Evolutionary conservation across 2,329 filamentous ascomycete species (phyloP).

Genomic region (Cladophialophora carrionii): DNA sequence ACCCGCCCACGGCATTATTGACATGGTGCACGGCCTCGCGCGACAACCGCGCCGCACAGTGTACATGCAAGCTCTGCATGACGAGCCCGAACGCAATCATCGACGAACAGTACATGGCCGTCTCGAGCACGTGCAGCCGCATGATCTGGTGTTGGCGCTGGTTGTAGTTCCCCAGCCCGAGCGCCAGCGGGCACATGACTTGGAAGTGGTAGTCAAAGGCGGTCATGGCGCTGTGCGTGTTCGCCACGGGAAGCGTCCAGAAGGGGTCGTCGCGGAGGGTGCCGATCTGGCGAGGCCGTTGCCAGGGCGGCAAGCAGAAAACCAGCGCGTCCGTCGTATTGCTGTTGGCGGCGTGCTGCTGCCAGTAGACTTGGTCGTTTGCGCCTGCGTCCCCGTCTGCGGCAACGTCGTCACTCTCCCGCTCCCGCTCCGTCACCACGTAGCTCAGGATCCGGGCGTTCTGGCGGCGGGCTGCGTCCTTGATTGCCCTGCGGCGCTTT

Average conservation of each 20-base stretch:
- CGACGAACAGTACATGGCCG: slow-evolving; percentile 20
- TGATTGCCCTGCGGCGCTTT: background rate
- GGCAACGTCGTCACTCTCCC: background rate
- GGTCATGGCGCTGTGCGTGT: slow-evolving; percentile 11
- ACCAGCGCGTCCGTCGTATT: background rate
- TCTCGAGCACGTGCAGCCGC: slow-evolving; percentile 16
- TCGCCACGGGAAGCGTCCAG: slow-evolving; percentile 20
- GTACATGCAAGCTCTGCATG: slow-evolving; percentile 14
- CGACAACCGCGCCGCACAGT: slow-evolving; percentile 7
- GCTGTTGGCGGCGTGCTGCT: background rate
- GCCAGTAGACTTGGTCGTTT: background rate
- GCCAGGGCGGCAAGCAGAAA: too few species aligned
- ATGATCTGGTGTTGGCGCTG: slow-evolving; percentile 12
- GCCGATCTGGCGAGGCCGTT: slow-evolving; percentile 8
- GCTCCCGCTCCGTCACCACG: background rate
- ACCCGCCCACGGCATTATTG: slow-evolving; percentile 8
- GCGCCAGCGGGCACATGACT: slow-evolving; percentile 17
- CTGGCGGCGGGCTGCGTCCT: background rate
- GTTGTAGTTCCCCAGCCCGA: slow-evolving; percentile 20
- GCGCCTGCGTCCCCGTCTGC: too few species aligned
- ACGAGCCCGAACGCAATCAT: slow-evolving; percentile 18
- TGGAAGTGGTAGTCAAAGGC: slow-evolving; percentile 21
- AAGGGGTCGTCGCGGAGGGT: slow-evolving; percentile 20
- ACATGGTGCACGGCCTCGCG: slow-evolving; percentile 12
- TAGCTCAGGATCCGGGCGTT: slow-evolving; percentile 10